Percentiles rank a stretch among this genome's conserved stretches.
phyloP scores from a whole-genome alignment of 306 rosid species.

The Cucumis melo region DNA sequence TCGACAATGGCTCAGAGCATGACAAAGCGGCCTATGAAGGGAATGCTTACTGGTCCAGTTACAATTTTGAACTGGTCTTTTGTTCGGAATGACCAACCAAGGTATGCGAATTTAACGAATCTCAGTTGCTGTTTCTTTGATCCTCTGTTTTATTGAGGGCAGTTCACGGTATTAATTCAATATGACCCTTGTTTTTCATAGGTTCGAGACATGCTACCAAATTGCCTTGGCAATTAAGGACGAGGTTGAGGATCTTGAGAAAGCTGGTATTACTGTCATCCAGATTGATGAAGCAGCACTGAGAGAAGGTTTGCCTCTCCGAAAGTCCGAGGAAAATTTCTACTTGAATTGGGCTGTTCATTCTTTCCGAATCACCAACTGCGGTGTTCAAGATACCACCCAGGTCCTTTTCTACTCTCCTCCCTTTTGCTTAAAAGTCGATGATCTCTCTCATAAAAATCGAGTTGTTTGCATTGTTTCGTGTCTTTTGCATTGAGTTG shows the following conservation, averaged over 20 bases:
- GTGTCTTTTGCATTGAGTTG: not conserved
- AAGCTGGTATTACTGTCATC: constrained; percentile 60
- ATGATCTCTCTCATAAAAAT: not conserved
- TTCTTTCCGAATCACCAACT: constrained; percentile 77
- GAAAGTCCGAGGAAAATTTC: constrained; percentile 61
- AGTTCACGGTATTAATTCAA: not conserved
- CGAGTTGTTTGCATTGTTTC: not conserved
- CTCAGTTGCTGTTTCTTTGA: not conserved
- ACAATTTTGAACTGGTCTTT: constrained; percentile 88
- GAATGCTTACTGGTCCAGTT: constrained; percentile 87
- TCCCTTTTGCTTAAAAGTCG: not conserved
- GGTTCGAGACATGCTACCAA: constrained; percentile 76
- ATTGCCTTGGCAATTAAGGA: constrained; percentile 86
- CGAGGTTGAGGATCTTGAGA: constrained; percentile 88
- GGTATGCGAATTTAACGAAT: constrained; percentile 19
- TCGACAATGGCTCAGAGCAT: constrained; percentile 70
- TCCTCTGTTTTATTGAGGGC: not conserved
- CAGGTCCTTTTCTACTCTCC: constrained; percentile 26
- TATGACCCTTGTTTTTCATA: constrained; percentile 9
- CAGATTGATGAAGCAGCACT: constrained; percentile 89
- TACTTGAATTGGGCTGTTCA: constrained; percentile 78
- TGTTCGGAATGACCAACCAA: constrained; percentile 79
- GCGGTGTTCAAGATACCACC: constrained; percentile 54
- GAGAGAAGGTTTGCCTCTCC: constrained; percentile 72
- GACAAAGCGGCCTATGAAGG: constrained; percentile 83